Conservation (phyloP, 352 stramenopile species). For the Globisporangium spinosum region DNA sequence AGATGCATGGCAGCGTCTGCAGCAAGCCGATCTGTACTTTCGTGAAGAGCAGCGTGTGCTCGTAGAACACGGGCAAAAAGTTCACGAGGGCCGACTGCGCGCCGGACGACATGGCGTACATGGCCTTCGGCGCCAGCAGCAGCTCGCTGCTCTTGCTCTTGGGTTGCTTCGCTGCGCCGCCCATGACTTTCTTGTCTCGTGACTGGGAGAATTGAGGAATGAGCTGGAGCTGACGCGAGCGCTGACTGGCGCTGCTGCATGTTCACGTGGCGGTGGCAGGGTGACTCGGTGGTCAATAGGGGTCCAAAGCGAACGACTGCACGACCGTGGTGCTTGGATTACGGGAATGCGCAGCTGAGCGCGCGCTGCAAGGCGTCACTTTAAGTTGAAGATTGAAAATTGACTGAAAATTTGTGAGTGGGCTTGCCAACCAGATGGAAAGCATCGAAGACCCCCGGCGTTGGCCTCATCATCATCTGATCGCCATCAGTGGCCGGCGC, state of each 20-base stretch:
- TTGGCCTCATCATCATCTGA: not conserved
- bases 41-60: slow-evolving; percentile 56
- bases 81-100: slow-evolving; percentile 69
- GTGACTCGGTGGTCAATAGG: not conserved
- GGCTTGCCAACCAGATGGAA: not conserved
- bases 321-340: slow-evolving; percentile 11
- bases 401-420: slow-evolving; percentile 15
- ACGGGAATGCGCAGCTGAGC: slow-evolving; percentile 11
- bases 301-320: not conserved
- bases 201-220: slow-evolving; percentile 8
- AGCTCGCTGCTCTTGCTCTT: slow-evolving; percentile 15
- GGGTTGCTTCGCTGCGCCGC: slow-evolving; percentile 14
- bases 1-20: slow-evolving; percentile 64
- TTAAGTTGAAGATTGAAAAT: slow-evolving; percentile 14
- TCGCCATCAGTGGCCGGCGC: not conserved
- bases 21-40: slow-evolving; percentile 78
- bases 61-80: slow-evolving; percentile 73
- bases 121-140: slow-evolving; percentile 71
- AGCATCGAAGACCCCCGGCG: not conserved
- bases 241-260: not conserved
- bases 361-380: not conserved
- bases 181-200: slow-evolving; percentile 19
- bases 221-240: not conserved
- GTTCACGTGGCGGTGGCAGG: not conserved
- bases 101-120: slow-evolving; percentile 67